phyloP scores from a whole-genome alignment of 176 grass and related monocot genomes.

The Carex kokanica region DNA sequence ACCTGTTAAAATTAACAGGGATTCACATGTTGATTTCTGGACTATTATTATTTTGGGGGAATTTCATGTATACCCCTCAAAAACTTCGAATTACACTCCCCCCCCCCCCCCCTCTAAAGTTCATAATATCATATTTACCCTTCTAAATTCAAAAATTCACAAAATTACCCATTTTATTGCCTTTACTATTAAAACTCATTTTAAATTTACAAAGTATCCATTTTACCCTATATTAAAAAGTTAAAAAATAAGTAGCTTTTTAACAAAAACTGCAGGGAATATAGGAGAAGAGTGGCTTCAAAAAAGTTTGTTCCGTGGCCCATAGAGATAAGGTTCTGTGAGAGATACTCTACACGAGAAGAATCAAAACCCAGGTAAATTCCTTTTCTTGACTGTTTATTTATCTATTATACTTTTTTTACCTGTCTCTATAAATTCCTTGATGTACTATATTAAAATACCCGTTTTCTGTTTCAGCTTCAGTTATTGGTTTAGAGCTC shows the following conservation, averaged over 20 bases:
- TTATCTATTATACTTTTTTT: conserved; percentile 13
- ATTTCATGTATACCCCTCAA: too few species aligned
- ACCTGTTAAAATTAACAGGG: neutral
- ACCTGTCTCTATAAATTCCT: conserved; percentile 3
- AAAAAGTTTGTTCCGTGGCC: conserved; percentile 84
- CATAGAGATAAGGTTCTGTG: conserved; percentile 91
- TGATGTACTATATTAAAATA: conserved; percentile 27
- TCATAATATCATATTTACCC: too few species aligned
- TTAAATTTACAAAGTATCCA: too few species aligned
- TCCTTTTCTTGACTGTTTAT: conserved; percentile 11
- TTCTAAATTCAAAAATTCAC: too few species aligned
- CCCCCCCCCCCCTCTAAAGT: too few species aligned
- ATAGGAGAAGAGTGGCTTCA: conserved; percentile 69
- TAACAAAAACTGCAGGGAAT: conserved; percentile 44
- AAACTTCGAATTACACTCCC: too few species aligned
- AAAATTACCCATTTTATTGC: too few species aligned
- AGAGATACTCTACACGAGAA: conserved; percentile 40
- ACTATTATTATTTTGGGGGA: neutral
- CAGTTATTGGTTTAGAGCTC: conserved; percentile 86
- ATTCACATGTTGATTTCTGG: neutral
- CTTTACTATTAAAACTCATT: too few species aligned
- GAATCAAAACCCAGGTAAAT: conserved; percentile 74
- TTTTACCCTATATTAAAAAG: too few species aligned
- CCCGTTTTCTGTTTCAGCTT: conserved; percentile 50
- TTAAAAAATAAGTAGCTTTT: too few species aligned